These are phyloP conservation scores for Fusarium sp. DNA, from an alignment of 2,329 filamentous ascomycete species.

Conservation along the genomic window DNA sequence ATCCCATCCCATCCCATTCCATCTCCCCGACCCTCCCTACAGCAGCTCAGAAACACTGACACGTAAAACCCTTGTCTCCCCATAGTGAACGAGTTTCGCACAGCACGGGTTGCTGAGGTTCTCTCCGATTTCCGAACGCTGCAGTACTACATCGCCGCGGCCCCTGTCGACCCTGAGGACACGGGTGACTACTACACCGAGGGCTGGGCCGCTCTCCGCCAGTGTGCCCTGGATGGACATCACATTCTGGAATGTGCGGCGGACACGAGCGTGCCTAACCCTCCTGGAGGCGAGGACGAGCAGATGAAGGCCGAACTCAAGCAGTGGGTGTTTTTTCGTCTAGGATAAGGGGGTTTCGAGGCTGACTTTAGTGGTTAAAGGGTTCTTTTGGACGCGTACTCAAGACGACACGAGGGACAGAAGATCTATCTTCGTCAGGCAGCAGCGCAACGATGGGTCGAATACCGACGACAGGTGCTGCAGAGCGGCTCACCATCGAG, in stretches of 20 bases:
- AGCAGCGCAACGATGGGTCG: slow-evolving; percentile 71
- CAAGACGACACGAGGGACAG: slow-evolving; percentile 72
- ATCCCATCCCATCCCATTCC: not conserved
- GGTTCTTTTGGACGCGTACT: slow-evolving; percentile 70
- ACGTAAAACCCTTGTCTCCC: slow-evolving; percentile 14
- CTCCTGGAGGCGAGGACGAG: slow-evolving; percentile 67
- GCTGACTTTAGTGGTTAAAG: slow-evolving; percentile 49
- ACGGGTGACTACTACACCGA: slow-evolving; percentile 72
- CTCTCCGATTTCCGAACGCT: slow-evolving; percentile 71
- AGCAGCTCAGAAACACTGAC: slow-evolving; percentile 34
- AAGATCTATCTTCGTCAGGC: slow-evolving; percentile 74
- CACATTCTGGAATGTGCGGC: slow-evolving; percentile 74
- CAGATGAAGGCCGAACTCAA: slow-evolving; percentile 72
- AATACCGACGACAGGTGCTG: slow-evolving; percentile 65
- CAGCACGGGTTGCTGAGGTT: slow-evolving; percentile 70
- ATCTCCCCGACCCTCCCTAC: not conserved
- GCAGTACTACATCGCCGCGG: slow-evolving; percentile 72
- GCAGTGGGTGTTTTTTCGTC: slow-evolving; percentile 61
- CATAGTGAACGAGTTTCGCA: slow-evolving; percentile 71
- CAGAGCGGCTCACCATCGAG: slow-evolving; percentile 63
- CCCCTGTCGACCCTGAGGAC: slow-evolving; percentile 65
- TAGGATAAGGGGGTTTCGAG: not conserved
- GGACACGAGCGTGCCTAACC: slow-evolving; percentile 68
- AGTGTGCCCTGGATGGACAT: slow-evolving; percentile 72
- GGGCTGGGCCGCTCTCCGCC: slow-evolving; percentile 71